A percentile compares a stretch with the other conserved stretches of the same genome.
Conservation (phyloP, 371 early-diverging fungal species). For the Zopfochytrium polystomum region DNA sequence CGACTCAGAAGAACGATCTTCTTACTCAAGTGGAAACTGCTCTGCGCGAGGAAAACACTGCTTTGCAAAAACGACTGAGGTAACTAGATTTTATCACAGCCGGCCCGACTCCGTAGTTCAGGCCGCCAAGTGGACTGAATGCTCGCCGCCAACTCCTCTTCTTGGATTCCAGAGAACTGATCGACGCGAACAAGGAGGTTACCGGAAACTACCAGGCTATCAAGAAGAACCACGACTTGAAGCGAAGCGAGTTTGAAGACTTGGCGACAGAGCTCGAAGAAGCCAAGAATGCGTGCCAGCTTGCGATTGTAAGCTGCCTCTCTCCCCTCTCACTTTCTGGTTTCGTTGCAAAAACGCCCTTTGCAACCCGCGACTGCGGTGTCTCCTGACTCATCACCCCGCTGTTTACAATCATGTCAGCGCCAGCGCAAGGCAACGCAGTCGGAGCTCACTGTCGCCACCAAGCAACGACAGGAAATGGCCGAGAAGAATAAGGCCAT, state of each 20-base stretch:
- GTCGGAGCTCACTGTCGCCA: conserved; percentile 31
- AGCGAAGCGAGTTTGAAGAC: conserved; percentile 45
- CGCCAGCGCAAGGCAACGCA: conserved; percentile 45
- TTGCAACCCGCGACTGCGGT: neutral
- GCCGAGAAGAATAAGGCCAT: conserved; percentile 41
- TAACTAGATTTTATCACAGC: too few species aligned
- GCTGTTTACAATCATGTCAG: conserved; percentile 20
- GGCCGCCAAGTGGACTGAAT: neutral
- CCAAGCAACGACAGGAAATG: conserved; percentile 42
- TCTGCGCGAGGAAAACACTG: conserved; percentile 41
- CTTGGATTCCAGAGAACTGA: conserved; percentile 34
- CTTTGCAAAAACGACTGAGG: conserved; percentile 45
- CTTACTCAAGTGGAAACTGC: conserved; percentile 36
- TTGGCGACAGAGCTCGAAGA: conserved; percentile 48
- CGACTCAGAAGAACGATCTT: conserved; percentile 35
- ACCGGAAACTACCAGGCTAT: conserved; percentile 46
- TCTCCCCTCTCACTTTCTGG: neutral
- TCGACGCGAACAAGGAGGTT: conserved; percentile 50
- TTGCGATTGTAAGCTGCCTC: conserved; percentile 36
- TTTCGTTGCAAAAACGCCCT: neutral
- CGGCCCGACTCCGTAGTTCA: too few species aligned
- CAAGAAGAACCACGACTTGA: conserved; percentile 50
- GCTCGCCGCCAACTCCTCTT: neutral
- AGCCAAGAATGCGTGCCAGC: conserved; percentile 50
- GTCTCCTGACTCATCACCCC: conserved; percentile 9